Evolutionary conservation across 1,284 basidiomycete species (phyloP), one percentile per base, ranked within the genome.

Genomic region (Ustilago shanxiensis): DNA sequence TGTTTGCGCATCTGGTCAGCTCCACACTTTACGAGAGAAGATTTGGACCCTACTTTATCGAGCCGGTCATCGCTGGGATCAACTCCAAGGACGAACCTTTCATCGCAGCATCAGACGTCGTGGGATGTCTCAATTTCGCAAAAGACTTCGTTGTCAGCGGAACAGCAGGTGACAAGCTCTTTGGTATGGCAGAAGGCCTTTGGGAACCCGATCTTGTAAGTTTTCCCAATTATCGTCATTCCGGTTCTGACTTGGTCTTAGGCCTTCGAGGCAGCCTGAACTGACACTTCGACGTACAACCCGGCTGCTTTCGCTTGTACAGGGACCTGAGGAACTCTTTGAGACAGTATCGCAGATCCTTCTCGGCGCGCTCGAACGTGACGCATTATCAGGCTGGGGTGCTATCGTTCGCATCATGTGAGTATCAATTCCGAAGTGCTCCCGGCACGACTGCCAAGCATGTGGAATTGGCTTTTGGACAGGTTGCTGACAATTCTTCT

Each of bases 61-160:
- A 98, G 87, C 97, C 97, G 18, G 95, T 99, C 69, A 92, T 99
- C 80, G 96, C 96, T 37, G 97, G 96, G 60, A 78, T 89, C 86
- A 92, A 92, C 70, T 91, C 93, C 58, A 89, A 90, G 61, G 89
- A 91, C 78, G 93, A 93, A 84, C 97, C 97, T 4, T 99, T 95
- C 88, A 98, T 99, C 86, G 95, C 95, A 5, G 93, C 93, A 56
- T 93, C 95, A 66, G 97, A 99, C 88, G 90, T 98, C 71, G 98
- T 99, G 83, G 97, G 97, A 28, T 99, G 97, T 86, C 88, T 96
- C 71, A 95, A 95, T 88, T 93, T 93, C 86, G 93, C 94, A 29
- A 94, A 95, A 88, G 97, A 99, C 88, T 99, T 99, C 83, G 95
- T 97, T 65, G 96, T 99, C 14, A 91, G 94, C 24, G 97, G 97